Base-by-base conservation (phyloP, 495 filamentous ascomycete species). In the Penicillium herquei region DNA sequence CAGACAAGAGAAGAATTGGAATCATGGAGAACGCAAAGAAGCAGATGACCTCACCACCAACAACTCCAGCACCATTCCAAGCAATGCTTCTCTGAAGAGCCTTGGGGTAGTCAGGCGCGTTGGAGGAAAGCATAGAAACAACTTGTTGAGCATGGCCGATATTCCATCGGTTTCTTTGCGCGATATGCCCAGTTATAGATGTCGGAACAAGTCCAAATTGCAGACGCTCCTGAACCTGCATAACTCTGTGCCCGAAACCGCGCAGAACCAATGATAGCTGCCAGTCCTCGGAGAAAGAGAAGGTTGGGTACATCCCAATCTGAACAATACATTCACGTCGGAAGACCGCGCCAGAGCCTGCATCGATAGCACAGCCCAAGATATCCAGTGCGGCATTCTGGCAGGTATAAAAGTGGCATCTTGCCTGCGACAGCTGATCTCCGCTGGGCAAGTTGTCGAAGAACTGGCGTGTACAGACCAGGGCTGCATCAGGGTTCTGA, bases 181-280 rank as follows among this genome's bases (percentile, higher is more conserved):
- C 74, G n/a, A 81, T 61, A 52, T 82, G 78, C 0, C 74, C 75
- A 13, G 65, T 62, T 14, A 80, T 66, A 8, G 75, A 73, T 12
- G 75, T 69, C 1, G 80, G 80, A n/a, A 80, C 78, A 0, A 73
- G 70, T 0, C 81, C 81, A 17, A 68, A 80, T 57, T 84, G 81
- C 12, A 83, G 52, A 12, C 68, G 60, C 46, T 83, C 81, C 30
- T 76, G 73, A 3, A 81, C 65, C 47, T 76, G 78, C 6, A 77
- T 67, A 6, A 70, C 78, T 17, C 67, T 66, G 59, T 76, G 73
- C 0, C 76, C 81, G 9, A 61, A 52, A 0, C 75, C 75, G 13
- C 75, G 65, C 32, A 83, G 56, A 0, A 78, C 63, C 12, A 74
- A 62, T 0, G 80, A 82, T 2, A 75, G 71, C 54, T 70, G 70